Evolutionary conservation across 148 eudicot genomes (phyloP).

Genomic region (Fagopyrum homotropicum): DNA sequence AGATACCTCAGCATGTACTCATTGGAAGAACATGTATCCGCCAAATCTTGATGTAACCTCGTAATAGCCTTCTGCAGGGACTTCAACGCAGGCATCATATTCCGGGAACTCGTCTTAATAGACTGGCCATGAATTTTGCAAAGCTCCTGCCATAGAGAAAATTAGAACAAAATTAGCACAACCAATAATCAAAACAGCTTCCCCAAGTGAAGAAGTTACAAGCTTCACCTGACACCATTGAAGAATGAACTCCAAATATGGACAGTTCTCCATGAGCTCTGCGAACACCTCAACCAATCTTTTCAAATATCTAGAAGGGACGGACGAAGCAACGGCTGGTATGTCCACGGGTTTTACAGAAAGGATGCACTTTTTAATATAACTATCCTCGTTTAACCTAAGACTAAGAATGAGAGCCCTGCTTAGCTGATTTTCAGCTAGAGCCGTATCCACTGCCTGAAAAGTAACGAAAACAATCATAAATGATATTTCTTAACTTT

Average conservation of each 20-base stretch:
- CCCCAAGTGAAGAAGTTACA: background rate
- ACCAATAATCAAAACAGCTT: background rate
- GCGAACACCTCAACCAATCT: conserved; percentile 80
- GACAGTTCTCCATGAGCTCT: conserved; percentile 74
- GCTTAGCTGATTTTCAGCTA: conserved; percentile 61
- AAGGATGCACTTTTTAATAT: conserved; percentile 67
- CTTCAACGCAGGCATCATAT: conserved; percentile 78
- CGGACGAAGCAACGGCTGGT: conserved; percentile 66
- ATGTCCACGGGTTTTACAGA: conserved; percentile 64
- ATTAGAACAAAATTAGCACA: conserved; percentile 11
- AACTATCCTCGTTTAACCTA: conserved; percentile 72
- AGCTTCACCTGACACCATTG: conserved; percentile 82
- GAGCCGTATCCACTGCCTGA: conserved; percentile 88
- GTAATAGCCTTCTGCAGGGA: conserved; percentile 88
- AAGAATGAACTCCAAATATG: conserved; percentile 82
- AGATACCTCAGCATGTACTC: conserved; percentile 81
- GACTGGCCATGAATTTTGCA: conserved; percentile 76
- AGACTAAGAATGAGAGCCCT: conserved; percentile 87
- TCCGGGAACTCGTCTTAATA: conserved; percentile 72
- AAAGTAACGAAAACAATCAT: conserved; percentile 1
- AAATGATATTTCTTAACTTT: background rate
- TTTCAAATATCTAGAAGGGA: conserved; percentile 72
- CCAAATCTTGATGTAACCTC: conserved; percentile 81
- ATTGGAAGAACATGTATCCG: conserved; percentile 86
- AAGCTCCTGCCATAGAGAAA: conserved; percentile 51